phyloP scores from a whole-genome alignment of 257 asterid species.

The Asclepias syriaca region DNA sequence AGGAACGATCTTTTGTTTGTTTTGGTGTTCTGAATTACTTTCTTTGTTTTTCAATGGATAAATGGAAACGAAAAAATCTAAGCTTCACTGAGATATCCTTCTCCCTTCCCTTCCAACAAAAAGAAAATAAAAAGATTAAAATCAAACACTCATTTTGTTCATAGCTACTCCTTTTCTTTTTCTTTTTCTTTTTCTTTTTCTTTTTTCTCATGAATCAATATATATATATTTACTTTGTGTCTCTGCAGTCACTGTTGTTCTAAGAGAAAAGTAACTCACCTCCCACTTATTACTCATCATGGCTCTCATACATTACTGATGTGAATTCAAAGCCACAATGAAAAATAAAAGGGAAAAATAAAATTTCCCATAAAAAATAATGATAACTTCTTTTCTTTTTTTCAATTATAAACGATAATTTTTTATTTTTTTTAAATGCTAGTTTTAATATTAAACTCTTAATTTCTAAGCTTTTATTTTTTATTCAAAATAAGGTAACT shows the following conservation, averaged over 20 bases:
- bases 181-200: too few relatives aligned
- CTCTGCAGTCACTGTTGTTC: conserved; percentile 12
- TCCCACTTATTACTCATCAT: conserved; percentile 16
- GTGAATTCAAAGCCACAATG: background rate
- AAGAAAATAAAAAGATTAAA: too few relatives aligned
- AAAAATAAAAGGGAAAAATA: background rate
- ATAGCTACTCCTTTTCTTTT: background rate
- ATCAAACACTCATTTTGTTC: conserved; percentile 1
- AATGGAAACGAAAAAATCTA: conserved; percentile 11
- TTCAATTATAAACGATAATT: too few relatives aligned
- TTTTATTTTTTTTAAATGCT: too few relatives aligned
- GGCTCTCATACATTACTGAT: background rate
- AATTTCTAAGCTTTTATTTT: too few relatives aligned
- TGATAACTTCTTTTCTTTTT: background rate
- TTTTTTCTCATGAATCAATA: background rate
- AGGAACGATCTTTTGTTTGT: conserved; percentile 25
- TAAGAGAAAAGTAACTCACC: conserved; percentile 10
- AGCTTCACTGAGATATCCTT: conserved; percentile 12
- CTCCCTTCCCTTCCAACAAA: background rate
- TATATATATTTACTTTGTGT: background rate
- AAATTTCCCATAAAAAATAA: background rate
- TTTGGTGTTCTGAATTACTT: conserved; percentile 10
- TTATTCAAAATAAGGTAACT: too few relatives aligned
- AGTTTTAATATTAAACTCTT: too few relatives aligned
- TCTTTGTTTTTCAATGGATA: conserved; percentile 9